Percentiles rank a stretch among this genome's conserved stretches.
Conservation (phyloP, 1,284 basidiomycete genomes). For the Cutaneotrichosporon sp. region DNA sequence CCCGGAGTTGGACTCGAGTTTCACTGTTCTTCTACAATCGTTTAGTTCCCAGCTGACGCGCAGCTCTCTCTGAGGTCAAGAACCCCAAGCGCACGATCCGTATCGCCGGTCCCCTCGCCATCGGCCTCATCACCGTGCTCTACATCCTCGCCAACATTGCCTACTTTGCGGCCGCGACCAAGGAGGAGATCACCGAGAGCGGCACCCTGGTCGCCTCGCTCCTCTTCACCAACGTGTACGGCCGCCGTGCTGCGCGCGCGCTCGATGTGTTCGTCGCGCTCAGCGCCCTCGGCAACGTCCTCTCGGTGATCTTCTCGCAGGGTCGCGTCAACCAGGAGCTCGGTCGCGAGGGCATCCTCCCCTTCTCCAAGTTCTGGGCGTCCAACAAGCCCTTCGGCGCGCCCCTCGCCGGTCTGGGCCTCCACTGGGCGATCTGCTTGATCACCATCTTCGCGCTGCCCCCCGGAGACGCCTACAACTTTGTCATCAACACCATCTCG, state of each 20-base stretch:
- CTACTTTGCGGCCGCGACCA: conserved; percentile 54
- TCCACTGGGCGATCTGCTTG: conserved; percentile 57
- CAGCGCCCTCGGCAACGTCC: conserved; percentile 44
- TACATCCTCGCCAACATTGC: conserved; percentile 44
- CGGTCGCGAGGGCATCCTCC: conserved; percentile 50
- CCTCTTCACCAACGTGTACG: conserved; percentile 52
- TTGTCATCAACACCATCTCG: conserved; percentile 40
- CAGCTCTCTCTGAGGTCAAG: conserved; percentile 56
- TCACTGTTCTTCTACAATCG: too few relatives aligned
- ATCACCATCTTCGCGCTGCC: conserved; percentile 62
- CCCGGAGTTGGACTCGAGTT: too few relatives aligned
- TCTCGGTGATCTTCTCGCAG: conserved; percentile 53
- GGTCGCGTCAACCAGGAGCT: conserved; percentile 43
- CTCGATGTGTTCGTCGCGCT: conserved; percentile 47
- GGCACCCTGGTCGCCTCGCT: conserved; percentile 46
- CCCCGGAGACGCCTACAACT: conserved; percentile 61
- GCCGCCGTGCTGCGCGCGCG: conserved; percentile 41
- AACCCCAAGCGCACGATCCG: conserved; percentile 42
- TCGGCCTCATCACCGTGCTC: conserved; percentile 36
- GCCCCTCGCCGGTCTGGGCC: conserved; percentile 23
- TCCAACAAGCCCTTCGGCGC: conserved; percentile 45
- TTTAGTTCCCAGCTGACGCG: conserved; percentile 52
- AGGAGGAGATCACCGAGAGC: conserved; percentile 40
- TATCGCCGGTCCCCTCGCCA: conserved; percentile 30
- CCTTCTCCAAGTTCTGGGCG: conserved; percentile 45